Evolutionary conservation across 352 stramenopile species (phyloP), one percentile per base, ranked within the genome.

Genomic region (Thalassiosira allenii): DNA sequence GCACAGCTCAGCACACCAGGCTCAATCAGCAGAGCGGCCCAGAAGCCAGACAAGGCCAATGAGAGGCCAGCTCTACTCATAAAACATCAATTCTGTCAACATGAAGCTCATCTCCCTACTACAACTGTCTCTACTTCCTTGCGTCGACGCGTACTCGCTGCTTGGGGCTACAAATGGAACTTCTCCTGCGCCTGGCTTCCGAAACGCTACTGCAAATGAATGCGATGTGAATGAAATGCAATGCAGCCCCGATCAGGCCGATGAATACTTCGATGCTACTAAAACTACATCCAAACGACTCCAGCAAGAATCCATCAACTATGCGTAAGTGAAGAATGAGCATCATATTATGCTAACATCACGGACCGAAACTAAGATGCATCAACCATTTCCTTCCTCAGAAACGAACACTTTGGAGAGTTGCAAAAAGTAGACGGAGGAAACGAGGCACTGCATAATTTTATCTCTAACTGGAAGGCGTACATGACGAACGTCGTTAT

Each of bases 401-500:
- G 47, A 27, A 56, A 27, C 47, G 47, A 56, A 27, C 47, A 56
- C 20, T 56, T 27, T 27, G 47, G 47, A 20, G 47, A 22, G 14
- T 9, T 27, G 4, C 47, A 56, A 23, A 9, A 23, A 20, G 20
- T n/a, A 27, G 47, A 56, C 20, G 20, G 22, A 22, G 6, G 8
- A 20, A 27, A 56, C 8, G 8, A n/a, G n/a, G n/a, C n/a, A n/a
- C n/a, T 56, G 6, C 20, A 6, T 27, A 27, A 20, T n/a, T 56
- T 56, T n/a, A 56, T 56, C 22, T 9, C 20, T 8, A 56, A 56
- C 20, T 56, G 47, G 47, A 56, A 27, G 47, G 47, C 47, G 14
- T 56, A 56, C 47, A 56, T 56, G 47, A n/a, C 20, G 6, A 27
- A 56, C 20, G 47, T 27, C 9, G 47, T 56, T 6, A 56, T 56